These are phyloP conservation scores for Aquilaria agallochum DNA, from an alignment of 441 rosid genomes.

Conservation along the genomic window DNA sequence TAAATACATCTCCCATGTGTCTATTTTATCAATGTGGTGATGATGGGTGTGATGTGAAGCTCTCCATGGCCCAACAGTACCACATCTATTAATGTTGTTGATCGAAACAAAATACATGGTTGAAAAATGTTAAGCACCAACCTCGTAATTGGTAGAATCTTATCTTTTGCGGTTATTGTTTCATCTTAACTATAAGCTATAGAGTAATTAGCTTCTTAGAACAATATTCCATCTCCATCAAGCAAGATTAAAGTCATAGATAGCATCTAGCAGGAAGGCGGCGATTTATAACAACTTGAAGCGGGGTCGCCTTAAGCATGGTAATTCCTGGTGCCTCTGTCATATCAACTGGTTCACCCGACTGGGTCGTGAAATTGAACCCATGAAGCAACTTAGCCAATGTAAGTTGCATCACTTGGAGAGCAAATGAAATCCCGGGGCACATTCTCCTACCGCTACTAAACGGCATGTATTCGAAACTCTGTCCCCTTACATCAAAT, in stretches of 20 bases:
- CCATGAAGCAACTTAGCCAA: constrained; percentile 27
- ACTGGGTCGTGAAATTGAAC: constrained; percentile 14
- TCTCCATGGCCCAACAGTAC: no score
- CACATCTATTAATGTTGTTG: no score
- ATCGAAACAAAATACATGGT: no score
- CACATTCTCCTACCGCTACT: constrained; percentile 31
- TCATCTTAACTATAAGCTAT: no score
- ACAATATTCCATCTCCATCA: no score
- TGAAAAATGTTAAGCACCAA: no score
- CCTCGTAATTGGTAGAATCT: no score
- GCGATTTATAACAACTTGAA: constrained; percentile 19
- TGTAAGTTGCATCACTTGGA: constrained; percentile 16
- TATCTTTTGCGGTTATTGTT: no score
- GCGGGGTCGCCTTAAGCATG: constrained; percentile 23
- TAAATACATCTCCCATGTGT: no score
- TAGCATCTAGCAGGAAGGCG: constrained; percentile 7
- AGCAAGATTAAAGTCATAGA: background rate
- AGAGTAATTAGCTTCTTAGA: no score
- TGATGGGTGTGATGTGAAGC: no score
- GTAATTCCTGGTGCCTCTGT: constrained; percentile 19
- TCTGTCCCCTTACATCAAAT: constrained; percentile 20
- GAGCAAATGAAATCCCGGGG: background rate
- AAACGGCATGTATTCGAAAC: constrained; percentile 21
- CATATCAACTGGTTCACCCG: constrained; percentile 20
- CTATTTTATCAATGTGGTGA: no score